Conservation (phyloP, 176 grass and related monocot species). For the Bromus sterilis region DNA sequence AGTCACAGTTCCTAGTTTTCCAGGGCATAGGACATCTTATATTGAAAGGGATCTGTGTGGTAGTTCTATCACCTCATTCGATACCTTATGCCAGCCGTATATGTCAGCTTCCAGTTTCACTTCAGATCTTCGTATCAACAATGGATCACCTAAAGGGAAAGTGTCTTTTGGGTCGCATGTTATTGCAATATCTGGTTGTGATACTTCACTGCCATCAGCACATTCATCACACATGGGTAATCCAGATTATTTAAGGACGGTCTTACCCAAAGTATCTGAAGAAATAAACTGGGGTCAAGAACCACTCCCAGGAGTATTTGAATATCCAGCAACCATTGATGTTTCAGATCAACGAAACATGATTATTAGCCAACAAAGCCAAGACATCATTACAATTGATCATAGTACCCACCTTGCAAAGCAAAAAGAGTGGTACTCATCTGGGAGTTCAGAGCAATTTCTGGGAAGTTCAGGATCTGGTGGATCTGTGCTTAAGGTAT, state of each 20-base stretch:
- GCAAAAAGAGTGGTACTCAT: slow-evolving; percentile 21
- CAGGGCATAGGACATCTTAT: slow-evolving; percentile 2
- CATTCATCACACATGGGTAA: slow-evolving; percentile 15
- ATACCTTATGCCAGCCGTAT: not conserved
- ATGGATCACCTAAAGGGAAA: not conserved
- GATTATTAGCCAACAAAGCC: slow-evolving; percentile 16
- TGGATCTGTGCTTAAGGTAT: slow-evolving; percentile 36
- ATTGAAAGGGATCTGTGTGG: not conserved
- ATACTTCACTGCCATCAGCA: slow-evolving; percentile 3
- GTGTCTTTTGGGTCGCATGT: slow-evolving; percentile 18
- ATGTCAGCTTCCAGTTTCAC: slow-evolving; percentile 20
- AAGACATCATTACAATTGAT: slow-evolving; percentile 6
- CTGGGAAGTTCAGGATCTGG: slow-evolving; percentile 16
- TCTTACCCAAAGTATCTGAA: slow-evolving; percentile 24
- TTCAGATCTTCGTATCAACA: slow-evolving; percentile 25
- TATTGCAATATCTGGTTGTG: slow-evolving; percentile 5
- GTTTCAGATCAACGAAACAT: slow-evolving; percentile 4
- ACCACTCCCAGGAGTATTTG: slow-evolving; percentile 22
- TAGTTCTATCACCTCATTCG: slow-evolving; percentile 15
- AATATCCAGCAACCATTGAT: slow-evolving; percentile 22
- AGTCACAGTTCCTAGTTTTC: slow-evolving; percentile 9
- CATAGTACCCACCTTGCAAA: not conserved
- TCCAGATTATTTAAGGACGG: slow-evolving; percentile 3
- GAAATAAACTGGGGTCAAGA: slow-evolving; percentile 25
- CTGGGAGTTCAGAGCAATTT: slow-evolving; percentile 14